These are phyloP conservation scores for Raphidocelis subcapitata DNA, from an alignment of 139 green algal species.

Conservation along the genomic window DNA sequence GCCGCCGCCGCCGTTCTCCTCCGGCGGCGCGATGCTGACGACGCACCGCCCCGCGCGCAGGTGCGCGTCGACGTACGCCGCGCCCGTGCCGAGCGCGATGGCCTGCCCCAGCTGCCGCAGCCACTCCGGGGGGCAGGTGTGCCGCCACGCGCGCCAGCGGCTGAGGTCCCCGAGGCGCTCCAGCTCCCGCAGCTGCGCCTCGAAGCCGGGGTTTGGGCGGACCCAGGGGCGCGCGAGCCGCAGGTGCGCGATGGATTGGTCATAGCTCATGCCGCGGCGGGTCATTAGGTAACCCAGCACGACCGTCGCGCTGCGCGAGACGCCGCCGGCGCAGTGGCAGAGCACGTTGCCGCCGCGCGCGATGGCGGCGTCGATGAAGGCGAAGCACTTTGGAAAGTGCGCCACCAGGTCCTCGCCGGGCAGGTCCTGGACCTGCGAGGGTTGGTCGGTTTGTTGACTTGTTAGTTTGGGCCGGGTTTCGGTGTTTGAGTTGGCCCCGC, in stretches of 20 bases:
- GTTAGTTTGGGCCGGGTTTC: too few species aligned
- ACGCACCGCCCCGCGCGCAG: too few species aligned
- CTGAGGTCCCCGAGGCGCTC: conserved; percentile 25
- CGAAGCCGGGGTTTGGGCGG: conserved; percentile 44
- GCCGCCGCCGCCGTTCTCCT: too few species aligned
- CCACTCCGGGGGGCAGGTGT: not conserved
- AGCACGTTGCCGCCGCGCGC: conserved; percentile 29
- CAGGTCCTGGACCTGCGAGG: conserved; percentile 28
- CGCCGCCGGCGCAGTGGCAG: conserved; percentile 82
- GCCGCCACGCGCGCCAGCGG: conserved; percentile 18
- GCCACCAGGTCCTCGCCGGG: conserved; percentile 42
- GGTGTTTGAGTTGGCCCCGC: too few species aligned
- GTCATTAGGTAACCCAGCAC: conserved; percentile 93
- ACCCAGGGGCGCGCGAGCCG: conserved; percentile 38
- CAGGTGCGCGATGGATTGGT: conserved; percentile 43
- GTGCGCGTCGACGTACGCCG: too few species aligned
- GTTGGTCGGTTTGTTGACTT: too few species aligned
- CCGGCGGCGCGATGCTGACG: too few species aligned
- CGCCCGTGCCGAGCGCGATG: too few species aligned
- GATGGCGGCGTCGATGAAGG: conserved; percentile 44
- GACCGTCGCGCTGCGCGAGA: conserved; percentile 81
- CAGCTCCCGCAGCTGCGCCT: conserved; percentile 39
- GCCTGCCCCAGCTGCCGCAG: not conserved
- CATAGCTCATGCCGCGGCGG: conserved; percentile 52
- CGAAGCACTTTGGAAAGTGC: conserved; percentile 40